phyloP scores from a whole-genome alignment of 371 early-diverging fungal species.

The Mortierella sp. region DNA sequence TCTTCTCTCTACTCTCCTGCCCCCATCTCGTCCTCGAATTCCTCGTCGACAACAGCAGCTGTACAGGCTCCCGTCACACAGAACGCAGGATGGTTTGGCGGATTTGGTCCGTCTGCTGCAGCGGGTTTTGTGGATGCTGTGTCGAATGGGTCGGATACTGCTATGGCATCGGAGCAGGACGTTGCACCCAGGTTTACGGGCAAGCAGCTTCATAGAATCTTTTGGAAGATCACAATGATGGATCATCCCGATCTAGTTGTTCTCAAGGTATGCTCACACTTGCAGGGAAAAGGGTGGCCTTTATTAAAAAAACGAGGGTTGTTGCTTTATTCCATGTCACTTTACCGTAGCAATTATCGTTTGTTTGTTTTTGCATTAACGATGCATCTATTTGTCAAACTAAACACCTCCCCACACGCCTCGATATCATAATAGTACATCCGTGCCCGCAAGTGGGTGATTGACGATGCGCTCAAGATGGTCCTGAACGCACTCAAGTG shows the following conservation, averaged over 20 bases:
- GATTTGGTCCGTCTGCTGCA: conserved; percentile 7
- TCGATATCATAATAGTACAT: conserved; percentile 67
- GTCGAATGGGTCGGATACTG: background rate
- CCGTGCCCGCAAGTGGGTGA: conserved; percentile 85
- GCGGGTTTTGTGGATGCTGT: conserved; percentile 18
- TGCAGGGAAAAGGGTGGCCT: background rate
- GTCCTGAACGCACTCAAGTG: conserved; percentile 72
- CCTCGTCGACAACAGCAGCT: background rate
- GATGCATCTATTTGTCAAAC: background rate
- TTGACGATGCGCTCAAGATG: conserved; percentile 79
- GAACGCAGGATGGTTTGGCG: background rate
- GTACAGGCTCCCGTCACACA: background rate
- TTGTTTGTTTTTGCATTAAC: background rate
- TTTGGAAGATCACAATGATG: conserved; percentile 61
- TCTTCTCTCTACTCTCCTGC: background rate
- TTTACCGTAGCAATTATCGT: background rate
- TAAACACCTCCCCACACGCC: background rate
- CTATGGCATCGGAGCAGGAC: background rate
- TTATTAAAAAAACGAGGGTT: background rate
- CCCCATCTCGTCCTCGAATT: background rate
- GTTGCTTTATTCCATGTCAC: background rate
- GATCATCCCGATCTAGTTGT: conserved; percentile 78
- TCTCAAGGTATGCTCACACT: conserved; percentile 32
- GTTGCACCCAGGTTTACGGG: conserved; percentile 30
- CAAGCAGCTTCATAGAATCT: conserved; percentile 24